phyloP scores from a whole-genome alignment of 345 rosid genomes.

The Erodium maritimum region DNA sequence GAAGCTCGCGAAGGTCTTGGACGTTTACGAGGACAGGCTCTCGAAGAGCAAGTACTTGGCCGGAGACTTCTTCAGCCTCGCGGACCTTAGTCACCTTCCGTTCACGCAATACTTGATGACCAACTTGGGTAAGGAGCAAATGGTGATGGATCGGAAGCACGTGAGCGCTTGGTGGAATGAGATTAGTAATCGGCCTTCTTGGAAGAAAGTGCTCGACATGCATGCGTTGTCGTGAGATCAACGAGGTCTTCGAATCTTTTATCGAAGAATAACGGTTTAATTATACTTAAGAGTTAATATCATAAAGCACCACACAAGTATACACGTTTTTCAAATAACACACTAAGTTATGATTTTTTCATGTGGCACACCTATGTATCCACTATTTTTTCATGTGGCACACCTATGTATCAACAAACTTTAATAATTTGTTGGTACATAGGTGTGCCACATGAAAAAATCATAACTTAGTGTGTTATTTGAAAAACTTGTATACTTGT shows the following conservation, averaged over 20 bases:
- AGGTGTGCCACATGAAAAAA: too few relatives aligned
- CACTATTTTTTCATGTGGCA: too few relatives aligned
- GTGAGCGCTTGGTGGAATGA: constrained; percentile 58
- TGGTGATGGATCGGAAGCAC: constrained; percentile 46
- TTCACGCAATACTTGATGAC: constrained; percentile 53
- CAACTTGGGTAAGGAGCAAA: constrained; percentile 28
- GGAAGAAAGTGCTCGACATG: constrained; percentile 36
- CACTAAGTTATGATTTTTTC: too few relatives aligned
- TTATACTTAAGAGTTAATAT: too few relatives aligned
- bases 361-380: too few relatives aligned
- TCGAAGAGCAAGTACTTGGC: constrained; percentile 49
- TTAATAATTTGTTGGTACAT: too few relatives aligned
- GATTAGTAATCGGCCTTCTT: constrained; percentile 50
- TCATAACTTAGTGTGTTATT: too few relatives aligned
- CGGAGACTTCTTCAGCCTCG: constrained; percentile 56
- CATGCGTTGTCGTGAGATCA: neutral
- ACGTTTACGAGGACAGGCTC: constrained; percentile 52
- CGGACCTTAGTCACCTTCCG: constrained; percentile 58
- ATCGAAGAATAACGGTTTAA: too few relatives aligned
- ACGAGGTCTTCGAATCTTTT: neutral
- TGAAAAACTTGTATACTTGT: too few relatives aligned
- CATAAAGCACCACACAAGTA: too few relatives aligned
- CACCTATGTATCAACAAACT: too few relatives aligned
- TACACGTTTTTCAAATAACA: too few relatives aligned
- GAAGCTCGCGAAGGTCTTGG: constrained; percentile 39